Evolutionary conservation across 768 basidiomycete species (phyloP).

Genomic region (Heimioporus sp.): DNA sequence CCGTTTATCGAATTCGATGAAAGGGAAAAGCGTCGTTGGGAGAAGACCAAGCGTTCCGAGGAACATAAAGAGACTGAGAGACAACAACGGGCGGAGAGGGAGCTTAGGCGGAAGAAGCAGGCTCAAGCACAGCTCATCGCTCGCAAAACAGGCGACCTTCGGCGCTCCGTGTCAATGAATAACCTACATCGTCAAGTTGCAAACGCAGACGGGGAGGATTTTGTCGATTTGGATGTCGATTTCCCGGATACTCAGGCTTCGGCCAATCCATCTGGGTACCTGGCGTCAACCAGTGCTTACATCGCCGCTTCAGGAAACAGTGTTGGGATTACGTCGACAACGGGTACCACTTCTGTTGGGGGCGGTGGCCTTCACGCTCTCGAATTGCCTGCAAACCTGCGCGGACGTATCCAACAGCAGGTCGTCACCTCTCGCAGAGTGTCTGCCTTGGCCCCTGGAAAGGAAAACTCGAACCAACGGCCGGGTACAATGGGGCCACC

Average conservation of each 20-base stretch:
- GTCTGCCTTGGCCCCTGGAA: constrained; percentile 28
- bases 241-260: constrained; percentile 44
- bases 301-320: constrained; percentile 95
- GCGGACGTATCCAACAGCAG: constrained; percentile 58
- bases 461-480: constrained; percentile 26
- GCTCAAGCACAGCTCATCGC: constrained; percentile 27
- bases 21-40: constrained; percentile 65
- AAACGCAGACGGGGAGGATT: constrained; percentile 39
- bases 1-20: constrained; percentile 79
- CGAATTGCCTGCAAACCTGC: constrained; percentile 52
- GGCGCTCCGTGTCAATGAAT: constrained; percentile 73
- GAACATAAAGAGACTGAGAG: constrained; percentile 36
- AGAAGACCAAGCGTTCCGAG: constrained; percentile 47
- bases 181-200: constrained; percentile 61
- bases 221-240: constrained; percentile 42
- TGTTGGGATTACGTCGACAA: constrained; percentile 87
- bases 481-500: constrained; percentile 67
- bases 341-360: constrained; percentile 77
- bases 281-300: constrained; percentile 60
- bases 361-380: constrained; percentile 43
- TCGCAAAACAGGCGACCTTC: constrained; percentile 50
- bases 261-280: constrained; percentile 67
- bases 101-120: constrained; percentile 29
- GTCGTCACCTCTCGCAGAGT: constrained; percentile 65
- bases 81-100: constrained; percentile 22